phyloP scores from a whole-genome alignment of 2,329 filamentous ascomycete species.

The Pseudogymnoascus sp. region DNA sequence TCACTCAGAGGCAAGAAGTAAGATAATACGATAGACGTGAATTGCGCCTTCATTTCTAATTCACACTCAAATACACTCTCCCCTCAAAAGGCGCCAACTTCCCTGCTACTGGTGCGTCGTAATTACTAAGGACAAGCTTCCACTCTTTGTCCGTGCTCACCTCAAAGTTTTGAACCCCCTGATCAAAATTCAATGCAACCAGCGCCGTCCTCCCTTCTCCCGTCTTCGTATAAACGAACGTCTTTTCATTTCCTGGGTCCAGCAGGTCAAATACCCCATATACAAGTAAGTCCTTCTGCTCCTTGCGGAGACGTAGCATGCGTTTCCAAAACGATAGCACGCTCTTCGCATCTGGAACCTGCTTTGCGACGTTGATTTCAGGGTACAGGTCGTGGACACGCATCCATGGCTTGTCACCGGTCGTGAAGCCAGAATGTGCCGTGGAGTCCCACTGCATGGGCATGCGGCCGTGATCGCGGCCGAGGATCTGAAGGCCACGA shows the following conservation, averaged over 20 bases:
- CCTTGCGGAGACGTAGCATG: constrained; percentile 22
- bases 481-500: constrained; percentile 47
- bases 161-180: constrained; percentile 23
- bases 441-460: constrained; percentile 58
- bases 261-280: constrained; percentile 50
- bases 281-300: constrained; percentile 53
- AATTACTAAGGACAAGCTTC: constrained; percentile 9
- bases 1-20: too few species aligned
- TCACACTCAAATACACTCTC: not conserved
- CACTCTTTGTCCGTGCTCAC: constrained; percentile 15
- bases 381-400: constrained; percentile 46
- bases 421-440: constrained; percentile 54
- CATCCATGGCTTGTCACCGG: constrained; percentile 50
- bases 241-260: constrained; percentile 38
- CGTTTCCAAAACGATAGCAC: constrained; percentile 26
- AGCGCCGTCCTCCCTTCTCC: constrained; percentile 29
- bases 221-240: constrained; percentile 39
- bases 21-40: not conserved
- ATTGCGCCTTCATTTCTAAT: not conserved
- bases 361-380: constrained; percentile 48
- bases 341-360: constrained; percentile 27
- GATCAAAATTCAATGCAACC: constrained; percentile 41
- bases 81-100: not conserved
- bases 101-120: not conserved
- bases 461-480: constrained; percentile 57